A percentile compares a stretch with the other conserved stretches of the same genome.
These are phyloP conservation scores for Fraxinus baroniana DNA, from an alignment of 305 asterid genomes.

Conservation along the genomic window DNA sequence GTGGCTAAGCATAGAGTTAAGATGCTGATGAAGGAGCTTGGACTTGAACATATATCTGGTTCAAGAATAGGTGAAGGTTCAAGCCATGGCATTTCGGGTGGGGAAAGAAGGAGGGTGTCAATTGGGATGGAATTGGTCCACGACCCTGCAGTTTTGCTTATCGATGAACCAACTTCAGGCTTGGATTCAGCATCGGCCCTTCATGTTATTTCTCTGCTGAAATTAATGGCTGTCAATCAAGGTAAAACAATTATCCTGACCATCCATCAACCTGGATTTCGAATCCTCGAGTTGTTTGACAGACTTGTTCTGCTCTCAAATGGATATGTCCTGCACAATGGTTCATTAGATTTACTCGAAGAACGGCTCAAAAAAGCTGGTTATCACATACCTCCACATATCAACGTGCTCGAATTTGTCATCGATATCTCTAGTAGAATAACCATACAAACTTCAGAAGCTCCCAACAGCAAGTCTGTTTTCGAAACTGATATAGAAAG, in stretches of 20 bases:
- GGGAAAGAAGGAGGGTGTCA: constrained; percentile 70
- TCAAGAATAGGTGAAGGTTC: constrained; percentile 58
- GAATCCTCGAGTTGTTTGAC: constrained; percentile 68
- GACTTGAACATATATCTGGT: constrained; percentile 50
- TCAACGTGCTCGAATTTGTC: constrained; percentile 77
- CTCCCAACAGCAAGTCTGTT: constrained; percentile 1
- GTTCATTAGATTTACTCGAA: constrained; percentile 45
- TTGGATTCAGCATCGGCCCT: constrained; percentile 75
- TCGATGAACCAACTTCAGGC: constrained; percentile 92
- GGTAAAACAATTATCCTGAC: constrained; percentile 59
- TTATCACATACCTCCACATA: constrained; percentile 49
- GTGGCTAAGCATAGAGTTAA: constrained; percentile 38
- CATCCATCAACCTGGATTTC: constrained; percentile 77
- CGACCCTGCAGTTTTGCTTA: constrained; percentile 58
- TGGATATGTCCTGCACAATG: constrained; percentile 61
- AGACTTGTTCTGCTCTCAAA: constrained; percentile 55
- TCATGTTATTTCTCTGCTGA: constrained; percentile 49
- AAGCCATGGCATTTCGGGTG: constrained; percentile 64
- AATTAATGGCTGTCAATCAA: constrained; percentile 45
- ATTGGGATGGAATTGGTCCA: constrained; percentile 76
- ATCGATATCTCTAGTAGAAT: constrained; percentile 49
- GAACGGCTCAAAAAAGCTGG: constrained; percentile 43
- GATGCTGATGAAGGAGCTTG: constrained; percentile 53
- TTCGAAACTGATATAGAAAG: constrained; percentile 20
- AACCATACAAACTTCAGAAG: constrained; percentile 24